phyloP scores from a whole-genome alignment of 805 yeast genomes.

The Ogataea zsoltii region DNA sequence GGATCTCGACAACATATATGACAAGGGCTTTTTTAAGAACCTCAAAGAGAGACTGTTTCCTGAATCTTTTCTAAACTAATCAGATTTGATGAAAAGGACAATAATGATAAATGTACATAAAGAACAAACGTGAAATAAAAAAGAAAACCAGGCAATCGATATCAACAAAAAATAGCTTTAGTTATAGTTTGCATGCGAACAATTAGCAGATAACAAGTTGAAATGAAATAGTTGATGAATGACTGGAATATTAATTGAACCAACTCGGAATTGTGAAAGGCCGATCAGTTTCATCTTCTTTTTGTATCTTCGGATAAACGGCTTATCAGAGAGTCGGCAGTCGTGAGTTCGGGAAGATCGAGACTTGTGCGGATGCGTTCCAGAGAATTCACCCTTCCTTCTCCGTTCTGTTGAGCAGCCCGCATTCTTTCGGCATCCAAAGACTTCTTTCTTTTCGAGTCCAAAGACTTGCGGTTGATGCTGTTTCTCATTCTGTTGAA shows the following conservation, averaged over 20 bases:
- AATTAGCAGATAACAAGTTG: slow-evolving; percentile 5
- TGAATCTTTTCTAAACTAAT: slow-evolving; percentile 6
- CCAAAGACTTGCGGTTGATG: slow-evolving; percentile 22
- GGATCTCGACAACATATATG: slow-evolving; percentile 47
- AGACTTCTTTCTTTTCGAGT: slow-evolving; percentile 22
- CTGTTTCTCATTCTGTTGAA: slow-evolving; percentile 17
- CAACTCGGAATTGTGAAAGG: too few species aligned
- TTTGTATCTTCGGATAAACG: slow-evolving; percentile 21
- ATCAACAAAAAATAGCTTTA: not conserved
- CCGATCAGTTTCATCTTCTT: slow-evolving; percentile 8
- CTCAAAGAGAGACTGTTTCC: slow-evolving; percentile 37
- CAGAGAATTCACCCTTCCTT: slow-evolving; percentile 23
- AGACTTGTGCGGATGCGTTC: slow-evolving; percentile 38
- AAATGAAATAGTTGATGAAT: slow-evolving; percentile 1
- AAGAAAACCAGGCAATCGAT: not conserved
- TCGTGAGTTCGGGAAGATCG: slow-evolving; percentile 39
- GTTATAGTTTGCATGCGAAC: slow-evolving; percentile 4
- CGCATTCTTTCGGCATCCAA: slow-evolving; percentile 28
- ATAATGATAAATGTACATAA: slow-evolving; percentile 8
- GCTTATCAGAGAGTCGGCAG: slow-evolving; percentile 36
- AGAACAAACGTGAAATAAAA: slow-evolving; percentile 7
- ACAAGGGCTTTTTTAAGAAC: slow-evolving; percentile 47
- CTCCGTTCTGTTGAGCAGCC: slow-evolving; percentile 14
- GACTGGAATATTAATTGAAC: not conserved
- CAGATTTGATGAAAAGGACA: slow-evolving; percentile 1